Evolutionary conservation across 164 flowering plant species (phyloP).

Genomic region (Nymphaea colorata): DNA sequence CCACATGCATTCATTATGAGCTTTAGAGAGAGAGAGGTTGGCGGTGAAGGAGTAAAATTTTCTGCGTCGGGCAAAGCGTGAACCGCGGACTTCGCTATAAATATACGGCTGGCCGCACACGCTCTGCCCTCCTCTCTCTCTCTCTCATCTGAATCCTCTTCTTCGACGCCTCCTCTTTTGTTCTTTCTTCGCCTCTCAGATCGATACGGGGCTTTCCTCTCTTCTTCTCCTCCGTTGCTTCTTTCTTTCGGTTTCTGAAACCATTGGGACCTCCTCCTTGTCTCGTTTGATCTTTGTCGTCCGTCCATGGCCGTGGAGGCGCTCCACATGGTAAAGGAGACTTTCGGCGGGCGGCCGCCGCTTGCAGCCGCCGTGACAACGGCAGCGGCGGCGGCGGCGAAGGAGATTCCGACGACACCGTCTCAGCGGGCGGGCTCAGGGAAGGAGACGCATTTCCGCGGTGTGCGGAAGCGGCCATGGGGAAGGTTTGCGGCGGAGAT

Average conservation of each 20-base stretch:
- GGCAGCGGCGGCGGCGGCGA: constrained; percentile 1
- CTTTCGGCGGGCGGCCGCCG: no score
- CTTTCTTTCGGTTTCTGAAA: background rate
- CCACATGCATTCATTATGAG: constrained; percentile 2
- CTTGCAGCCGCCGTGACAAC: constrained; percentile 3
- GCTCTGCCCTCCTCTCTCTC: background rate
- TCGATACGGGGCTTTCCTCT: background rate
- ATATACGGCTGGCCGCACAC: constrained; percentile 6
- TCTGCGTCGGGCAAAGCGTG: constrained; percentile 29
- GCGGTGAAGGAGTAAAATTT: background rate
- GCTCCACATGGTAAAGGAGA: constrained; percentile 12
- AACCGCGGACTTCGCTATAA: constrained; percentile 24
- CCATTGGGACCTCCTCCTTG: background rate
- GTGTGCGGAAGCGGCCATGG: constrained; percentile 46
- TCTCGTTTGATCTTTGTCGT: background rate
- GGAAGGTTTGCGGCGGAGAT: constrained; percentile 49
- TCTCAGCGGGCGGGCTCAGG: constrained; percentile 2
- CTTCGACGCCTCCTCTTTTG: background rate
- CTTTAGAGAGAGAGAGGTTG: background rate
- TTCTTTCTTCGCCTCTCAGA: background rate
- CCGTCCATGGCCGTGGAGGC: constrained; percentile 25
- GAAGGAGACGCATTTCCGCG: constrained; percentile 29
- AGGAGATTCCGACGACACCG: background rate
- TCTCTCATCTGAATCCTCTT: background rate
- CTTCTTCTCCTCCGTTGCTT: background rate